Base-by-base conservation (phyloP, 169 alveolate genomes). In the Plasmodium cynomolgi region DNA sequence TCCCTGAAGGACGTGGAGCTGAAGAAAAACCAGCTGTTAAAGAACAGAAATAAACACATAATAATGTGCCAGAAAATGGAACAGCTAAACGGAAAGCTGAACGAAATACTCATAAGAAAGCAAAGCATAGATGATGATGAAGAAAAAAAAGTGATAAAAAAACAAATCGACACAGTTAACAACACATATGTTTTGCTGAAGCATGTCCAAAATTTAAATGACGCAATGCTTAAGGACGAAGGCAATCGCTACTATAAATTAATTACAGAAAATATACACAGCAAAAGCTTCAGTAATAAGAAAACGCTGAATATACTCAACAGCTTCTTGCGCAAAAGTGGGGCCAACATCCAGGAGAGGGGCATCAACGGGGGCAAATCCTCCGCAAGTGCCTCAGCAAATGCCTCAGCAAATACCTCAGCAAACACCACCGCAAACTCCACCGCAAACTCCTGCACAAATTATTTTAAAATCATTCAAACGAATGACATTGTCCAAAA, bases 91-190 rank as follows among this genome's bases (percentile, higher is more conserved):
- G 71, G 83, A n/a, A 88, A 79, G 54, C 75, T 88, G 6, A 88
- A 88, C 54, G 91, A 88, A 79, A 88, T 88, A 88, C 47, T 88
- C 50, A 56, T 88, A 88, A 56, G 83, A 41, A 88, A 88, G 73
- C 94, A 88, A 88, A 88, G 80, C 44, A 88, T 88, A 58, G 94
- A 88, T 68, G 90, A 88, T 88, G 88, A 88, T 58, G 94, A 88
- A 47, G 91, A 88, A 31, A 88, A 88, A 79, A 37, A 71, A 41
- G 83, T 88, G 5, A 79, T 88, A 88, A 81, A 62, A 79, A 88
- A 80, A 31, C 91, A 88, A 79, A 88, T 88, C 8, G 71, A 88
- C 15, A 88, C 83, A 26, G 62, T 88, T 80, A 88, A 79, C 34
- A 88, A 88, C 20, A 88, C 94, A 58, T 88, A 80, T 80, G 50